Conservation (phyloP, 1,139 yeast species). For the Hyphopichia fennica region DNA sequence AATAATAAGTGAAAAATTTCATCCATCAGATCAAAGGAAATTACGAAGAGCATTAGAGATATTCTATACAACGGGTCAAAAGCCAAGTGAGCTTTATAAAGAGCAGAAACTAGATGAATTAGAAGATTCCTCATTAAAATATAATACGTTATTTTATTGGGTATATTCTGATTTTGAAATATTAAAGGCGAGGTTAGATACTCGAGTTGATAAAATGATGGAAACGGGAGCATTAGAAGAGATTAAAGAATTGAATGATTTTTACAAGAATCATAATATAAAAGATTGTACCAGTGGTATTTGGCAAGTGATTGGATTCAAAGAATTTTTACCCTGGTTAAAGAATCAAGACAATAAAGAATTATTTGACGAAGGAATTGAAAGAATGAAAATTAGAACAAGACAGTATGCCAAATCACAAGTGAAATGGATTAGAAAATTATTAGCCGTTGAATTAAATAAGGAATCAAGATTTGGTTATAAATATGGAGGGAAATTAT, state of each 20-base stretch:
- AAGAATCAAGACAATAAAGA: conserved; percentile 11
- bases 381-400: conserved; percentile 80
- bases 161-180: conserved; percentile 66
- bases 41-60: conserved; percentile 81
- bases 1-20: conserved; percentile 73
- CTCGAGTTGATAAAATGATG: conserved; percentile 83
- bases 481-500: conserved; percentile 63
- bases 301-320: conserved; percentile 95
- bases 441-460: conserved; percentile 61
- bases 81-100: conserved; percentile 69
- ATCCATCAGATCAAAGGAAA: conserved; percentile 85
- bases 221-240: conserved; percentile 67
- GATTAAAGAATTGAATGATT: conserved; percentile 54
- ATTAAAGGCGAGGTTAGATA: conserved; percentile 65
- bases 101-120: conserved; percentile 53
- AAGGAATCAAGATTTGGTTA: conserved; percentile 50
- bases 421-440: conserved; percentile 86
- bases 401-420: conserved; percentile 87
- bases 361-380: conserved; percentile 51
- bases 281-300: conserved; percentile 72
- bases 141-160: conserved; percentile 79
- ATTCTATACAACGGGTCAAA: conserved; percentile 61
- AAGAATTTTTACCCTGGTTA: conserved; percentile 87
- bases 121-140: conserved; percentile 53
- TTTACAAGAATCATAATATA: conserved; percentile 29